Evolutionary conservation across 495 filamentous ascomycete genomes (phyloP).

Genomic region (Talaromyces stipitatus): DNA sequence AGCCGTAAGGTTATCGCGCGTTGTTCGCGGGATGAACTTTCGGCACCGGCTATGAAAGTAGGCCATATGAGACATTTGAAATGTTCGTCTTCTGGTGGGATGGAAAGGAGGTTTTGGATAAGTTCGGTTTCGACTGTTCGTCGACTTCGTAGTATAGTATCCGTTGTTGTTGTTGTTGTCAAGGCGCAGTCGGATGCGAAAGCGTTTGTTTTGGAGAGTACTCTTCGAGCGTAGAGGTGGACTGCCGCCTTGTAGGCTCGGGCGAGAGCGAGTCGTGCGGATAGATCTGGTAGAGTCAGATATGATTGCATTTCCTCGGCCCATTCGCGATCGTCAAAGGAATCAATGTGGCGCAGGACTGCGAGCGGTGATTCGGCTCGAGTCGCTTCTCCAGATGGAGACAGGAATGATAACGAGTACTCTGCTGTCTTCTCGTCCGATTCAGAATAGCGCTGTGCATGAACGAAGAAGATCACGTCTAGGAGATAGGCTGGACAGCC

Average conservation of each 20-base stretch:
- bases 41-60: conserved; percentile 40
- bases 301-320: conserved; percentile 35
- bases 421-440: conserved; percentile 15
- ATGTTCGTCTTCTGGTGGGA: conserved; percentile 31
- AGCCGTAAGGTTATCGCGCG: conserved; percentile 28
- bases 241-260: conserved; percentile 35
- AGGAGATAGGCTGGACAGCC: conserved; percentile 42
- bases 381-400: conserved; percentile 18
- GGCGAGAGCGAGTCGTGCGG: conserved; percentile 34
- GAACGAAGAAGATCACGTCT: conserved; percentile 40
- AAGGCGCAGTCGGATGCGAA: background rate
- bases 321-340: conserved; percentile 36
- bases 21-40: conserved; percentile 27
- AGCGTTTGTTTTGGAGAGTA: conserved; percentile 26
- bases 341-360: conserved; percentile 35
- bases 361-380: conserved; percentile 24
- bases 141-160: conserved; percentile 23
- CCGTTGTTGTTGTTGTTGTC: conserved; percentile 19
- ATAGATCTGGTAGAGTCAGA: conserved; percentile 27
- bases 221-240: conserved; percentile 39
- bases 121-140: conserved; percentile 25
- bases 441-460: conserved; percentile 33
- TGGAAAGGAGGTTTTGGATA: conserved; percentile 28
- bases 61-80: conserved; percentile 45
- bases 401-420: conserved; percentile 16